Percentiles rank a stretch among this genome's conserved stretches.
These are phyloP conservation scores for Bipolaris zeicola DNA, from an alignment of 2,329 filamentous ascomycete species.

Conservation along the genomic window DNA sequence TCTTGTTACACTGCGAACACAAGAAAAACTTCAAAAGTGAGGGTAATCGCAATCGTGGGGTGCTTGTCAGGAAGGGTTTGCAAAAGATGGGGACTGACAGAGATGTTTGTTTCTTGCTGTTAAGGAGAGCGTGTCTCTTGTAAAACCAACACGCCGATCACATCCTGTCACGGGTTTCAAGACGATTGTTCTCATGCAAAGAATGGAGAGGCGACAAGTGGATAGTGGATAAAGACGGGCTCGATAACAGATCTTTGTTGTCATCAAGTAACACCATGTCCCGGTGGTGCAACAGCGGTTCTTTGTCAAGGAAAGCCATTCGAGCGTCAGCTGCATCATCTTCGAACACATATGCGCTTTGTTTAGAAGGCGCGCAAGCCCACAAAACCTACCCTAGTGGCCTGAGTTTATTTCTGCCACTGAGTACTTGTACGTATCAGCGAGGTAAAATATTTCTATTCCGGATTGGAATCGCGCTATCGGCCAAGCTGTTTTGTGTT, in stretches of 20 bases:
- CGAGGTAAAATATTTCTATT: background rate
- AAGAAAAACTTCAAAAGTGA: background rate
- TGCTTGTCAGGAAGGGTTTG: background rate
- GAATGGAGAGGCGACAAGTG: background rate
- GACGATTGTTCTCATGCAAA: constrained; percentile 5
- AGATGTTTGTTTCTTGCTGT: background rate
- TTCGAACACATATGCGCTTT: constrained; percentile 5
- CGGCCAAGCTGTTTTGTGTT: background rate
- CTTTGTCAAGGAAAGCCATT: constrained; percentile 6
- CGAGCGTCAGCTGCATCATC: background rate
- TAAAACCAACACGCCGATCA: background rate
- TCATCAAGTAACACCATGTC: background rate
- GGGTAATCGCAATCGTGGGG: background rate
- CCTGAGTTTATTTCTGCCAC: background rate
- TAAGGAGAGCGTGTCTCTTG: background rate
- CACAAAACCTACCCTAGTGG: background rate
- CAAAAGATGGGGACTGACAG: background rate
- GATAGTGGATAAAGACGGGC: constrained; percentile 4
- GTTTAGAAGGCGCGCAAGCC: background rate
- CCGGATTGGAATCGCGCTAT: background rate
- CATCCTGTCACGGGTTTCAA: background rate
- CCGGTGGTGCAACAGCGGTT: background rate
- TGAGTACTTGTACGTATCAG: background rate
- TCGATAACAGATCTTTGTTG: constrained; percentile 8
- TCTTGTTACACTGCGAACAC: background rate